Evolutionary conservation across 129 eudicot genomes (phyloP).

Genomic region (Pittosporum tobira): DNA sequence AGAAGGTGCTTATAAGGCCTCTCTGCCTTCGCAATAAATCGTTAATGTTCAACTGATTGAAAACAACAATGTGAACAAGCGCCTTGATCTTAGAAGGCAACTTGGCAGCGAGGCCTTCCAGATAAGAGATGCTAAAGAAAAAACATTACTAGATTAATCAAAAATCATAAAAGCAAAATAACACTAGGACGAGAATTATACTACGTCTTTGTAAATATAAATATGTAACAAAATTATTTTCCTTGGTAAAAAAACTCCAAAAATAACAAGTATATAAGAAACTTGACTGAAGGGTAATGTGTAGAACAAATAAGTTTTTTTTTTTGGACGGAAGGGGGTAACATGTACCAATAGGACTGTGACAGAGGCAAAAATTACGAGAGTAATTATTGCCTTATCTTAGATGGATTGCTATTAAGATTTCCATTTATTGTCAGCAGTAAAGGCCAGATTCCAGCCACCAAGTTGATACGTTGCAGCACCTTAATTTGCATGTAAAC

Average conservation of each 20-base stretch:
- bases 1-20: too few relatives aligned
- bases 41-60: too few relatives aligned
- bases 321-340: too few relatives aligned
- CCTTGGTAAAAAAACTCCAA: too few relatives aligned
- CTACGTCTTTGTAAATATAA: neutral
- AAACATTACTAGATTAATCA: neutral
- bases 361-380: neutral
- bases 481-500: constrained; percentile 47
- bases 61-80: too few relatives aligned
- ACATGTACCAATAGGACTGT: neutral
- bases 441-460: constrained; percentile 41
- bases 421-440: constrained; percentile 35
- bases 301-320: too few relatives aligned
- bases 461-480: constrained; percentile 31
- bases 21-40: too few relatives aligned
- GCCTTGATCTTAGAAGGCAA: neutral
- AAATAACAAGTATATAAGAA: too few relatives aligned
- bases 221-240: too few relatives aligned
- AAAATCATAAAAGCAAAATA: neutral
- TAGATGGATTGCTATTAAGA: constrained; percentile 13
- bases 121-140: neutral
- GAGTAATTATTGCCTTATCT: constrained; percentile 13
- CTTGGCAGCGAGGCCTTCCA: neutral
- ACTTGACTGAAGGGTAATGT: too few relatives aligned
- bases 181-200: neutral